Percentiles rank a stretch among this genome's conserved stretches.
These are phyloP conservation scores for Cupressus sempervirens DNA, from an alignment of 75 land plant genomes.

Conservation along the genomic window DNA sequence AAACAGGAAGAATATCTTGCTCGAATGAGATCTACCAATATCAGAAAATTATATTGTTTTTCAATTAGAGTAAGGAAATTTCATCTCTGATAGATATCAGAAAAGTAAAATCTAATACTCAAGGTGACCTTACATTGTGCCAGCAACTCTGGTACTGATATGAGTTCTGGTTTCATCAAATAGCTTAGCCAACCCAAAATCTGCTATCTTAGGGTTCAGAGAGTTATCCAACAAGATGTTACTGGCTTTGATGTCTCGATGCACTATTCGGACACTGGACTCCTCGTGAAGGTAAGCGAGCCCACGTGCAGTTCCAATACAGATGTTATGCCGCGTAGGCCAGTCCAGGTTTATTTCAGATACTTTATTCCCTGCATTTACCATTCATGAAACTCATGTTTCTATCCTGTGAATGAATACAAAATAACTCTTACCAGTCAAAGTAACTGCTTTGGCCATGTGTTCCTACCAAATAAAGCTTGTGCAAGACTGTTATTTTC, in stretches of 20 bases:
- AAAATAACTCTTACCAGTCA: background rate
- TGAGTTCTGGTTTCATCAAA: slow-evolving; percentile 82
- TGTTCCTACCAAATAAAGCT: slow-evolving; percentile 20
- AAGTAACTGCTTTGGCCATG: background rate
- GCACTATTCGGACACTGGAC: slow-evolving; percentile 65
- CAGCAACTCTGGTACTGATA: slow-evolving; percentile 88
- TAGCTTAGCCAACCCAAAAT: slow-evolving; percentile 92
- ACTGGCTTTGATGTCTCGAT: slow-evolving; percentile 91
- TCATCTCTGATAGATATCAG: background rate
- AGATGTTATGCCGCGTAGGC: slow-evolving; percentile 47
- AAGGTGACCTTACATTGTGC: slow-evolving; percentile 63
- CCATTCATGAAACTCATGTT: background rate
- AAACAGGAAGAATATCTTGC: background rate
- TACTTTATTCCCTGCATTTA: slow-evolving; percentile 4
- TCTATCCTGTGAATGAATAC: background rate
- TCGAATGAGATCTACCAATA: background rate
- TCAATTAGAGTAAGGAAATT: background rate
- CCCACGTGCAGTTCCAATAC: slow-evolving; percentile 65
- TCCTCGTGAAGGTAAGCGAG: slow-evolving; percentile 91
- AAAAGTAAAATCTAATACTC: background rate
- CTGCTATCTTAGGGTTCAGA: slow-evolving; percentile 74
- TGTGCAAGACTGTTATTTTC: slow-evolving; percentile 22
- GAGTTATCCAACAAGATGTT: slow-evolving; percentile 79
- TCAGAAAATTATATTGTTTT: background rate
- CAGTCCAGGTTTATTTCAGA: slow-evolving; percentile 30